A percentile compares a stretch with the other conserved stretches of the same genome.
Conservation (phyloP, 148 eudicot genomes). For the Chenopodium formosanum region DNA sequence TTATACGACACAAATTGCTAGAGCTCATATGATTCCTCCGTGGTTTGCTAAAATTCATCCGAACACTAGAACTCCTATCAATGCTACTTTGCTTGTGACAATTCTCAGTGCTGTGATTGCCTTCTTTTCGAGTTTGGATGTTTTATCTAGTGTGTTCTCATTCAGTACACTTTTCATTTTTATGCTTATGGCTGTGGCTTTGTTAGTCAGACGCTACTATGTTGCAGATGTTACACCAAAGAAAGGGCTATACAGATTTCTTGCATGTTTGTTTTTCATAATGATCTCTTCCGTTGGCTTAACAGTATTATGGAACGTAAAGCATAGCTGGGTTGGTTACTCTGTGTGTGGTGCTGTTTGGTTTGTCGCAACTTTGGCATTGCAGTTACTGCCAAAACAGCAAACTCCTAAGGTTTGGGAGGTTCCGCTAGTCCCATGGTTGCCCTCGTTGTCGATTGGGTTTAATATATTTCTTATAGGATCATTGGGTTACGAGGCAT, state of each 20-base stretch:
- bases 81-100: conserved; percentile 74
- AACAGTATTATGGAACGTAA: conserved; percentile 54
- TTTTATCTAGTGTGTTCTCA: conserved; percentile 76
- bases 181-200: conserved; percentile 91
- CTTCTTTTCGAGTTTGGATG: conserved; percentile 83
- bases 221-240: conserved; percentile 58
- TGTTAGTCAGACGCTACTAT: conserved; percentile 82
- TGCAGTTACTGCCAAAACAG: conserved; percentile 61
- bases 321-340: conserved; percentile 56
- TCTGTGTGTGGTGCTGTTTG: conserved; percentile 47
- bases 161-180: conserved; percentile 83
- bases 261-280: conserved; percentile 46
- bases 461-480: conserved; percentile 82
- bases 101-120: conserved; percentile 57
- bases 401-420: conserved; percentile 79
- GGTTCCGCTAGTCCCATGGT: conserved; percentile 91
- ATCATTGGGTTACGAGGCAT: conserved; percentile 70
- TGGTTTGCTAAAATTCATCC: conserved; percentile 86
- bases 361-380: conserved; percentile 57
- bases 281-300: conserved; percentile 52
- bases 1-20: conserved; percentile 88
- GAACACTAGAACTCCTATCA: conserved; percentile 74
- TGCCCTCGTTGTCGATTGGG: conserved; percentile 70
- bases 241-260: conserved; percentile 40
- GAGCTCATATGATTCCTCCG: conserved; percentile 95